These are phyloP conservation scores for Pseudonectria foliicola DNA, from an alignment of 2,329 filamentous ascomycete genomes.

Conservation along the genomic window DNA sequence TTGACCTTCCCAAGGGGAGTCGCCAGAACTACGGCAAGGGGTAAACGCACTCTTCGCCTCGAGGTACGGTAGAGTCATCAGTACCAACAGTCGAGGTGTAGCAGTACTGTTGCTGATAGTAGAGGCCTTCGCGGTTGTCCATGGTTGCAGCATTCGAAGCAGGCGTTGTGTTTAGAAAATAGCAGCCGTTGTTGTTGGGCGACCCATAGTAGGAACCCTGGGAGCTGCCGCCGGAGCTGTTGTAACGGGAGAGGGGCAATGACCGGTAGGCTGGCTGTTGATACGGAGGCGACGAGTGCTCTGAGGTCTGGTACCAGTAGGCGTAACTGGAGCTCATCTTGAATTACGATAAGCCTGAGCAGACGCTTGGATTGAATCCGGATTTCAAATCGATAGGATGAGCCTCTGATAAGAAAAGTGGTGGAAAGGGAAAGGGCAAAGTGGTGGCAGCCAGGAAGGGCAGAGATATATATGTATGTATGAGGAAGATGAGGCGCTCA, in stretches of 20 bases:
- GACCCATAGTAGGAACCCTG: conserved; percentile 22
- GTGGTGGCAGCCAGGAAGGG: too few relatives aligned
- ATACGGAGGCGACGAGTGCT: conserved; percentile 14
- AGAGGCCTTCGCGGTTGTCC: neutral
- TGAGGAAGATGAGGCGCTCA: too few relatives aligned
- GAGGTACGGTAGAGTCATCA: conserved; percentile 4
- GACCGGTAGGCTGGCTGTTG: conserved; percentile 16
- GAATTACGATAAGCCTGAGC: neutral
- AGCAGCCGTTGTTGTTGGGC: conserved; percentile 14
- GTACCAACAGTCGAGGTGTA: conserved; percentile 1
- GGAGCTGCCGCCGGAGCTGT: conserved; percentile 25
- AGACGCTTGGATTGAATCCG: too few relatives aligned
- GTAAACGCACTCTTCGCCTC: conserved; percentile 11
- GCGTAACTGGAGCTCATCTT: conserved; percentile 14
- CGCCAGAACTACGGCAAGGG: neutral
- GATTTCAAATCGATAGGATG: too few relatives aligned
- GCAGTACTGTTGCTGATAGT: conserved; percentile 6
- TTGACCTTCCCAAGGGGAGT: conserved; percentile 3
- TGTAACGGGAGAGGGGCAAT: conserved; percentile 20
- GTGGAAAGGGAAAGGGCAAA: too few relatives aligned
- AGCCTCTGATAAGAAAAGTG: too few relatives aligned
- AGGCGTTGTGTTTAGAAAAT: neutral
- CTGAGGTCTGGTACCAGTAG: conserved; percentile 10
- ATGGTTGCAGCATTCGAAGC: conserved; percentile 3
- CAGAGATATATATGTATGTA: too few relatives aligned